Evolutionary conservation across 148 eudicot genomes (phyloP), one percentile per base, ranked within the genome.

Genomic region (Chenopodium berlandieri): DNA sequence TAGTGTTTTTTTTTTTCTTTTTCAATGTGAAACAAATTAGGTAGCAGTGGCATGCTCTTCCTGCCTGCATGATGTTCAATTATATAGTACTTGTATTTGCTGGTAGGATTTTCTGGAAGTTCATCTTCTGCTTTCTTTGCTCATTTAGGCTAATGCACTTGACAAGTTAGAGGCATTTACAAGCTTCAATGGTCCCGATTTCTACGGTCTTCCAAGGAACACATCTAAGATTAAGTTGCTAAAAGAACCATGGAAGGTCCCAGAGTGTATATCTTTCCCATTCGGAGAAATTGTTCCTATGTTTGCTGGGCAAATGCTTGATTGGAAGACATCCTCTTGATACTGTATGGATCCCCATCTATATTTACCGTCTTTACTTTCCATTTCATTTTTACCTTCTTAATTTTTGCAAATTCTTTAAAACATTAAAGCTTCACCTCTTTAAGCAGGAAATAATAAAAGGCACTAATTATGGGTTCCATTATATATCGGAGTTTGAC

Each of bases 151-250:
- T 50, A 90, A 90, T 84, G 99, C 99, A 23, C 89, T 97, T 22
- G 97, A 97, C 90, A 94, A 97, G 90, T 80, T 97, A 66, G 99
- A 95, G 84, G 98, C 95, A 48, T 95, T 95, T 84, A 91, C 94
- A 23, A 95, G 99, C 90, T 97, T 97, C 75, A 94, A 94, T 73
- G 99, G 99, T 71, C 98, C 99, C 17, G 99, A 97, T 84, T 94
- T 97, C 79, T 97, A 97, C 47, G 95, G 94, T 37, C 94, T 97
- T 75, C 96, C 98, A 20, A 80, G 98, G 85, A 94, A 97, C 87
- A 88, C 88, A 23, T 73, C 92, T 5, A 92, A 88, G 82, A 88
- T 94, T 72, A 89, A 90, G 85, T 76, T 97, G 89, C 85, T 47
- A 50, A 94, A 85, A 86, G 80, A 84, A 67, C 87, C 90, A 60